Conservation (phyloP, 2,329 filamentous ascomycete species). For the Nannizziopsis barbatae region DNA sequence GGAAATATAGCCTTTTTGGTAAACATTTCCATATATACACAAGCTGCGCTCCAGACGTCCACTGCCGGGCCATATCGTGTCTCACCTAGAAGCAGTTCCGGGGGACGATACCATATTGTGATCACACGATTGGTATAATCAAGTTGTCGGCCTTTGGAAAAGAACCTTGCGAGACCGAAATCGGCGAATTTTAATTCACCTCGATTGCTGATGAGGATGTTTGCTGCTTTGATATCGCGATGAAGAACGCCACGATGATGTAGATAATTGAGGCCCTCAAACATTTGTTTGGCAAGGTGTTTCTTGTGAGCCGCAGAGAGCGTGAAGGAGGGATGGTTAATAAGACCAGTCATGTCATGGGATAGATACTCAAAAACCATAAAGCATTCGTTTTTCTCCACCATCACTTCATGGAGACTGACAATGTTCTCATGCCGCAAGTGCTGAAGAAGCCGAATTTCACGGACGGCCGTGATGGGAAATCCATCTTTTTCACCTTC, state of each 20-base stretch:
- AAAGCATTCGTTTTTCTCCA: conserved; percentile 95
- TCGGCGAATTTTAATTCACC: conserved; percentile 88
- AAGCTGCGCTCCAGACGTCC: conserved; percentile 94
- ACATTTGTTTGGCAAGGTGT: conserved; percentile 81
- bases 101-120: conserved; percentile 94
- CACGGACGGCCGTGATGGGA: conserved; percentile 87
- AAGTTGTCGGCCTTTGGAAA: conserved; percentile 77
- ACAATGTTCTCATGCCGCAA: conserved; percentile 82
- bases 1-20: conserved; percentile 88
- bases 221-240: conserved; percentile 95
- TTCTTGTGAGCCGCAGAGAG: conserved; percentile 81
- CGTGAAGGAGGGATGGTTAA: conserved; percentile 88
- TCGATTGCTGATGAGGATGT: conserved; percentile 84
- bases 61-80: conserved; percentile 83
- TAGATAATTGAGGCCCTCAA: conserved; percentile 86
- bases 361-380: conserved; percentile 99
- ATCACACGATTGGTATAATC: conserved; percentile 99
- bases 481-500: conserved; percentile 99
- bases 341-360: conserved; percentile 84
- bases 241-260: conserved; percentile 89
- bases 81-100: conserved; percentile 80
- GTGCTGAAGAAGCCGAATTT: conserved; percentile 94
- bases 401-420: conserved; percentile 91
- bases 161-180: conserved; percentile 92
- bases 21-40: conserved; percentile 94